Evolutionary conservation across 495 filamentous ascomycete genomes (phyloP).

Genomic region (Melanomma pulvis-pyrius): DNA sequence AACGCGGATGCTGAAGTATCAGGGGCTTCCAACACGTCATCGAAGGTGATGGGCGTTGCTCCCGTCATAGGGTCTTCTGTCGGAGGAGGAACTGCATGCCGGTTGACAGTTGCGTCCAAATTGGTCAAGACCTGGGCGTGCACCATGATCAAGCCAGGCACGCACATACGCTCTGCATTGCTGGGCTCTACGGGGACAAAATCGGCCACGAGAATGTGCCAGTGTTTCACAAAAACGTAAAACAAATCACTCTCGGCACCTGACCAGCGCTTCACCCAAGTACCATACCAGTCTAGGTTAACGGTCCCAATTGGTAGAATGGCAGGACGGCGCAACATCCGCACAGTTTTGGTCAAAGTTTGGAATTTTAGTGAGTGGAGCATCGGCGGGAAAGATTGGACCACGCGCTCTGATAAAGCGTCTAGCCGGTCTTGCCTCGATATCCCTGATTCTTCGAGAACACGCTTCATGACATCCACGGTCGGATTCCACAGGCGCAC

Average conservation of each 20-base stretch:
- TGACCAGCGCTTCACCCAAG: constrained; percentile 84
- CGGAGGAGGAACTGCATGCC: constrained; percentile 56
- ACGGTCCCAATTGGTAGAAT: constrained; percentile 68
- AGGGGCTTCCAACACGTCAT: constrained; percentile 73
- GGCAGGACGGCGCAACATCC: constrained; percentile 68
- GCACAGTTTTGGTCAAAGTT: constrained; percentile 63
- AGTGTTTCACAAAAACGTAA: constrained; percentile 92
- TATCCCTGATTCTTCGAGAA: constrained; percentile 66
- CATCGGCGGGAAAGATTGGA: constrained; percentile 70
- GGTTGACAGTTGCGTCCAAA: constrained; percentile 84
- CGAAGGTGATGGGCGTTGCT: constrained; percentile 68
- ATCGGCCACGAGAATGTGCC: constrained; percentile 78
- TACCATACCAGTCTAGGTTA: constrained; percentile 81
- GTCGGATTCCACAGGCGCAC: constrained; percentile 80
- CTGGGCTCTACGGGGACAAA: constrained; percentile 70
- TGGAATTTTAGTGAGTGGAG: constrained; percentile 73
- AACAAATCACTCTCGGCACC: constrained; percentile 91
- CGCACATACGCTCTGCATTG: constrained; percentile 63
- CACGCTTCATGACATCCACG: constrained; percentile 65
- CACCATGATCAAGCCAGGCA: constrained; percentile 80
- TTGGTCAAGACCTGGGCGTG: constrained; percentile 83
- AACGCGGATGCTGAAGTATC: constrained; percentile 72
- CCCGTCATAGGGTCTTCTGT: constrained; percentile 45
- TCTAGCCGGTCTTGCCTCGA: constrained; percentile 47
- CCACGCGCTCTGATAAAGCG: constrained; percentile 57